Base-by-base conservation (phyloP, 2,329 filamentous ascomycete genomes). In the Cercospora sp. region DNA sequence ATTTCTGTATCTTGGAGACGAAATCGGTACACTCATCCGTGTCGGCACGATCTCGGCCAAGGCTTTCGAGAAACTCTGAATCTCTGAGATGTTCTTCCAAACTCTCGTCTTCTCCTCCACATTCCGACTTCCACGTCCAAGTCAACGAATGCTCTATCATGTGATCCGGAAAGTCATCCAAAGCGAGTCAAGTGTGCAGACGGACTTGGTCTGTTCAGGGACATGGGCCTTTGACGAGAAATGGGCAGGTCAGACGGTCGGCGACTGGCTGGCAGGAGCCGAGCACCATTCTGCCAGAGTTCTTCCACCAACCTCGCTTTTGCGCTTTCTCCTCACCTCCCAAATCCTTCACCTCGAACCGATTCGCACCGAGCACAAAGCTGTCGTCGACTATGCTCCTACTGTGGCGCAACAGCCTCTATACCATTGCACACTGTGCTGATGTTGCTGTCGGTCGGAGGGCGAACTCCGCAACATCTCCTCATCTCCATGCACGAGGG, bases 241-340 rank as follows among this genome's bases (percentile, higher is more conserved):
- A 55, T 26, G 51, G 7, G 53, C 55, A 16, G 7, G 55, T 58
- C 55, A 30, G 55, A 33, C 55, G 28, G 16, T 12, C n/a, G 30
- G 28, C 18, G 26, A 55, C 53, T 63, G 61, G 61, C 28, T 26
- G 42, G 42, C 23, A n/a, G 18, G n/a, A 55, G 51, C 62, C 62
- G 62, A 23, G 36, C 20, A 33, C 18, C 9, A 9, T 58, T 64
- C 39, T 45, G n/a, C 62, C 62, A 16, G 33, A 28, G 16, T 58
- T 64, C 57, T 16, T 59, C 61, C 61, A 36, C 61, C 61, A 63
- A 63, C 61, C 48, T 63, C 45, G 16, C 18, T 12, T 59, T 31
- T 28, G 13, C 48, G 7, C 20, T 53, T 57, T 33, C 55, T 36
- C 23, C 60, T 33, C 60, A 30, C 42, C 0, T 10, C 45, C 20